Evolutionary conservation across 352 stramenopile genomes (phyloP), one percentile per base, ranked within the genome.

Genomic region (Globisporangium megalacanthum): DNA sequence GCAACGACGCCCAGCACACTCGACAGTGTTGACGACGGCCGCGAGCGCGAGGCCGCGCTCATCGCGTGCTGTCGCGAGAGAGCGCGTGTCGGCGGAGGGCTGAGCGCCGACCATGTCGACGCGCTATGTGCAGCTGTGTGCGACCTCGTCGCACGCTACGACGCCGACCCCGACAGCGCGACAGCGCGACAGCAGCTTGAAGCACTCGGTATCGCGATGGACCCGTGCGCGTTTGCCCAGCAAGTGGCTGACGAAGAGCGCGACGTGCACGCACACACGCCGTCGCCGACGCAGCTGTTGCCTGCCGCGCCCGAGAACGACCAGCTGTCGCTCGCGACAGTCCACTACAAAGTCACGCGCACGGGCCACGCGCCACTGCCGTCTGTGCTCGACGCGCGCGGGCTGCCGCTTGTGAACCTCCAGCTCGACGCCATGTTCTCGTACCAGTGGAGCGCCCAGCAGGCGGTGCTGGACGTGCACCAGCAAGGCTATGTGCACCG

Each of bases 381-480:
- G 7, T 60, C 65, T 4, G 67, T 86, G 19, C 57, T 86, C 0
- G 72, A 84, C 13, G 53, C 31, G 8, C 62, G 72, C 14, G 76
- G 73, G 0, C 44, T 83, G 1, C 66, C 74, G 0, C 60, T 82
- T 35, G 50, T 61, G 3, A 65, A 65, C 0, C 54, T 83, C 8
- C 59, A 78, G 33, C 55, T 83, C 19, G 73, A 86, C 50, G 70
- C 70, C 2, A 80, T 85, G 72, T 75, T 85, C 36, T 85, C 74
- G 50, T 87, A 83, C 41, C 73, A 83, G 35, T 87, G 77, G 74
- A 67, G 69, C 0, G 65, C 61, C 3, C 74, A 87, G 31, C 25
- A 54, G 7, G 60, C 61, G 5, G 65, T 87, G 14, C 61, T 83
- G 10, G 60, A 68, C 5, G 63, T 85, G 42, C 58, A 81, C 37